Base-by-base conservation (phyloP, 139 green algal genomes). In the Chlamydomonas asymmetrica region DNA sequence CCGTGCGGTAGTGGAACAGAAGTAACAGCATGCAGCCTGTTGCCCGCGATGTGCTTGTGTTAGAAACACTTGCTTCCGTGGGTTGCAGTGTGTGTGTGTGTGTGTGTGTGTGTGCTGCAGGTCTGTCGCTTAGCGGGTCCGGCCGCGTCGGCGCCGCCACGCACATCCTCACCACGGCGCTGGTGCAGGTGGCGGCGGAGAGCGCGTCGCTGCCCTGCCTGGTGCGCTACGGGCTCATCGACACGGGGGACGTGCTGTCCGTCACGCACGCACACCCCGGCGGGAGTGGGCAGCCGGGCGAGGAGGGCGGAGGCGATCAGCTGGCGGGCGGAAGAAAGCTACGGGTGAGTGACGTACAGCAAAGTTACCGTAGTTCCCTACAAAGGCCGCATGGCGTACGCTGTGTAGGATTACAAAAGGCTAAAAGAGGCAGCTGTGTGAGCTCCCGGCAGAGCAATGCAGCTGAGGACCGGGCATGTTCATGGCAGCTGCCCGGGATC, bases 131-230 rank as follows among this genome's bases (percentile, higher is more conserved):
- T n/a, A n/a, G n/a, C n/a, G n/a, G 35, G 27, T 69, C 59, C 6
- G 32, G 32, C 23, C 71, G 71, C 32, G 31, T 48, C 39, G 71
- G 71, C 39, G 59, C 71, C 40, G 71, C 40, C 25, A 77, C 71
- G 3, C 71, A 77, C 45, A 41, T 69, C 32, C 43, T 77, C 32
- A n/a, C 38, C 25, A 62, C 41, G 32, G 71, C 37, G n/a, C 59
- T 77, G 23, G 71, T 69, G 9, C 32, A 39, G 0, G 25, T 77
- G 41, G 59, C 66, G 29, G 54, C 59, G 41, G 71, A 77, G 71
- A 41, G 41, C 25, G 22, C 41, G 0, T 41, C 59, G 16, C 25
- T 77, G 59, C 54, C 41, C 13, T 77, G 52, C 71, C 49, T 77
- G 59, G 9, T 70, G 25, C 71, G 71, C 3, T 23, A 39, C 20